A percentile compares a stretch with the other conserved stretches of the same genome.
These are phyloP conservation scores for Jacaranda mimosifolia DNA, from an alignment of 257 asterid genomes.

Conservation along the genomic window DNA sequence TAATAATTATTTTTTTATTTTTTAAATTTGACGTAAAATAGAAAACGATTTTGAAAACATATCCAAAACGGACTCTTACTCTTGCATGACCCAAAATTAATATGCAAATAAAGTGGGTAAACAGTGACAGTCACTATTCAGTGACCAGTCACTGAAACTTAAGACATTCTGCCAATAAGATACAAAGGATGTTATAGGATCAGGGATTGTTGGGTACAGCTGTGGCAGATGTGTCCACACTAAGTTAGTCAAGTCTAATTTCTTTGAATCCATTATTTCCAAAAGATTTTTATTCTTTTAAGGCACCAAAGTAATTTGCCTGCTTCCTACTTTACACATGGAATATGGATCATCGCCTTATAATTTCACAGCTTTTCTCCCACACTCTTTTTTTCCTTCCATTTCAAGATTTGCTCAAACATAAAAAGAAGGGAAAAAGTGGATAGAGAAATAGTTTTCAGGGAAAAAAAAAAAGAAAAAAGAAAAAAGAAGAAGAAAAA, in stretches of 20 bases:
- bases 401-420: background rate
- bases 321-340: slow-evolving; percentile 25
- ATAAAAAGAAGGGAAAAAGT: background rate
- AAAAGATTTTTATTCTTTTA: slow-evolving; percentile 34
- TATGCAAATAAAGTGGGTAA: background rate
- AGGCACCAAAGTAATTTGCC: slow-evolving; percentile 11
- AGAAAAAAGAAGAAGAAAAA: too few species aligned
- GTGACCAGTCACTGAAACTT: slow-evolving; percentile 22
- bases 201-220: slow-evolving; percentile 43
- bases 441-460: too few species aligned
- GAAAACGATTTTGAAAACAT: too few species aligned
- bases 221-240: slow-evolving; percentile 43
- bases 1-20: too few species aligned
- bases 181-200: background rate
- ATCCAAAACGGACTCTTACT: too few species aligned
- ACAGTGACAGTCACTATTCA: slow-evolving; percentile 6
- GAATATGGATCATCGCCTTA: background rate
- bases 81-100: background rate
- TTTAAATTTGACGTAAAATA: too few species aligned
- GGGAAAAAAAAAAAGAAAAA: too few species aligned
- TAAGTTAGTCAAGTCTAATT: slow-evolving; percentile 16
- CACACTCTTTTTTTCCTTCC: background rate
- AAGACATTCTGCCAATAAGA: slow-evolving; percentile 32
- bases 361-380: background rate
- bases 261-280: slow-evolving; percentile 29